phyloP scores from a whole-genome alignment of 176 grass and related monocot genomes.

The Echinochloa phyllopogon region DNA sequence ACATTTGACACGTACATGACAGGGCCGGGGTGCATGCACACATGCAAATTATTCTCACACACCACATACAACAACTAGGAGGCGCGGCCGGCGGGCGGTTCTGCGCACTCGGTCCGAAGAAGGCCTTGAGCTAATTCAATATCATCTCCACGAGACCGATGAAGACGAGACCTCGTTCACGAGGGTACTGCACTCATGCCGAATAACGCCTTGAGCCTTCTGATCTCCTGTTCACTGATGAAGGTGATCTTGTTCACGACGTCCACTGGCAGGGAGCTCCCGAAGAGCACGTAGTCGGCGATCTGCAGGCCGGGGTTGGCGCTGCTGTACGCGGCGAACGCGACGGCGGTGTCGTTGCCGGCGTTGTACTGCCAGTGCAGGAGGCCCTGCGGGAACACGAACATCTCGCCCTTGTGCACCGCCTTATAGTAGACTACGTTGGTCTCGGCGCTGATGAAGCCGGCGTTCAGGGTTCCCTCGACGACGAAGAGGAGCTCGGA shows the following conservation, averaged over 20 bases:
- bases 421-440: constrained; percentile 49
- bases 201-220: constrained; percentile 57
- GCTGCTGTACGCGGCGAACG: constrained; percentile 49
- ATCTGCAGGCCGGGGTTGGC: constrained; percentile 60
- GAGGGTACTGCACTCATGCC: not conserved
- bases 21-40: not conserved
- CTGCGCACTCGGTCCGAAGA: too few relatives aligned
- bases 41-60: not conserved
- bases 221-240: not conserved
- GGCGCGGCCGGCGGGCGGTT: too few relatives aligned
- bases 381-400: constrained; percentile 62
- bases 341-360: constrained; percentile 36
- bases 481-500: constrained; percentile 52
- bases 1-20: too few relatives aligned
- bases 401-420: constrained; percentile 37
- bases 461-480: constrained; percentile 23
- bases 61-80: too few relatives aligned
- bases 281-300: constrained; percentile 50
- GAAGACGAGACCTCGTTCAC: too few relatives aligned
- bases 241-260: constrained; percentile 36
- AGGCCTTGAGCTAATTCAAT: too few relatives aligned
- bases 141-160: too few relatives aligned
- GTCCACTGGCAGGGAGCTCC: constrained; percentile 31
- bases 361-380: constrained; percentile 69
- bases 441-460: constrained; percentile 43